phyloP scores from a whole-genome alignment of 208 protist species.

The Acanthamoeba sp. region DNA sequence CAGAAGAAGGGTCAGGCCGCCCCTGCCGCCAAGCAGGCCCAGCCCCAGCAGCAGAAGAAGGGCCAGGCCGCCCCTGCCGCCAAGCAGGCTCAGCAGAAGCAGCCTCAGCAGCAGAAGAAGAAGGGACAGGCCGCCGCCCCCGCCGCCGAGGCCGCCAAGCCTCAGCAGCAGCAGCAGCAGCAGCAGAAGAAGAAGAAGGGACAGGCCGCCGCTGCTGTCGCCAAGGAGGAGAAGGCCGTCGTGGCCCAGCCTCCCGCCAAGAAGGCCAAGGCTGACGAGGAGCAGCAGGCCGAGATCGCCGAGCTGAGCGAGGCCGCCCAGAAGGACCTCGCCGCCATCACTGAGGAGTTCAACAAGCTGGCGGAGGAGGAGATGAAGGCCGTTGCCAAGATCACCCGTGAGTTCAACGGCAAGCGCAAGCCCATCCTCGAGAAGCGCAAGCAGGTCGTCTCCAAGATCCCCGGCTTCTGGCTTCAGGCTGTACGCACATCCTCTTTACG shows the following conservation, averaged over 20 bases:
- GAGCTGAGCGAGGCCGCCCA: slow-evolving; percentile 38
- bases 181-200: not conserved
- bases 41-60: not conserved
- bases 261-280: slow-evolving; percentile 29
- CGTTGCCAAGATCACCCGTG: slow-evolving; percentile 10
- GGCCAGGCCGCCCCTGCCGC: no score
- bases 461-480: slow-evolving; percentile 26
- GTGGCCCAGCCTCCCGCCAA: not conserved
- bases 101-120: not conserved
- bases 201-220: not conserved
- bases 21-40: not conserved
- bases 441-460: slow-evolving; percentile 8
- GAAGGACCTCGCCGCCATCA: not conserved
- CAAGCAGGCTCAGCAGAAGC: not conserved
- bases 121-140: not conserved
- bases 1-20: not conserved
- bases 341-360: not conserved
- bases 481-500: not conserved
- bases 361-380: not conserved
- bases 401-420: slow-evolving; percentile 50
- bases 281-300: slow-evolving; percentile 6
- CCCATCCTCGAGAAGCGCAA: slow-evolving; percentile 29
- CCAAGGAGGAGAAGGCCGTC: slow-evolving; percentile 14
- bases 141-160: not conserved
- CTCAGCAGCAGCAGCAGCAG: not conserved